Percentiles rank a stretch among this genome's conserved stretches.
Conservation (phyloP, 78 protist species). For the Creolimax fragrantissima region DNA sequence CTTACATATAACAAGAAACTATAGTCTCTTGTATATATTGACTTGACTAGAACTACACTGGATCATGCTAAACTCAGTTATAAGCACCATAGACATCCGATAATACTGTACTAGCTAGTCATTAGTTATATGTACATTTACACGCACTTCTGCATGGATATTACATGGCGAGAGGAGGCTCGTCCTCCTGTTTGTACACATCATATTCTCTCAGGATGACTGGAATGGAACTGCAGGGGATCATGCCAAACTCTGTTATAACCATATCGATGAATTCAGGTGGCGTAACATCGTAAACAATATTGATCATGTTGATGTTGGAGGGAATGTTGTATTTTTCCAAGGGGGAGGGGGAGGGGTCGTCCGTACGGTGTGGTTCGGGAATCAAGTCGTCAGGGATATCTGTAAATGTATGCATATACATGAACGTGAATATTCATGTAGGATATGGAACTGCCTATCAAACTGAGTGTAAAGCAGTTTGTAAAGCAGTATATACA, state of each 20-base stretch:
- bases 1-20: too few species aligned
- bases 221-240: slow-evolving; percentile 92
- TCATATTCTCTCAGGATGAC: slow-evolving; percentile 85
- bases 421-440: neutral
- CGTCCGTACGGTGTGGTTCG: neutral
- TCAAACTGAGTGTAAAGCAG: too few species aligned
- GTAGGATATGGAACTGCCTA: neutral
- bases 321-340: neutral
- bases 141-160: neutral
- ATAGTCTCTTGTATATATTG: neutral
- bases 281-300: slow-evolving; percentile 91
- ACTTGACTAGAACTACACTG: neutral
- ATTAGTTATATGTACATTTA: neutral
- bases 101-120: neutral
- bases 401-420: neutral
- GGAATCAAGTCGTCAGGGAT: neutral
- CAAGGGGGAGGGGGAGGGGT: neutral
- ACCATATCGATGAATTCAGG: slow-evolving; percentile 72
- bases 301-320: slow-evolving; percentile 69
- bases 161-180: too few species aligned
- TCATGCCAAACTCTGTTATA: slow-evolving; percentile 85
- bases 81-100: too few species aligned
- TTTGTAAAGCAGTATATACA: too few species aligned
- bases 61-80: neutral
- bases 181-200: neutral